These are phyloP conservation scores for Syzygium syzygioides DNA, from an alignment of 441 rosid species.

Conservation along the genomic window DNA sequence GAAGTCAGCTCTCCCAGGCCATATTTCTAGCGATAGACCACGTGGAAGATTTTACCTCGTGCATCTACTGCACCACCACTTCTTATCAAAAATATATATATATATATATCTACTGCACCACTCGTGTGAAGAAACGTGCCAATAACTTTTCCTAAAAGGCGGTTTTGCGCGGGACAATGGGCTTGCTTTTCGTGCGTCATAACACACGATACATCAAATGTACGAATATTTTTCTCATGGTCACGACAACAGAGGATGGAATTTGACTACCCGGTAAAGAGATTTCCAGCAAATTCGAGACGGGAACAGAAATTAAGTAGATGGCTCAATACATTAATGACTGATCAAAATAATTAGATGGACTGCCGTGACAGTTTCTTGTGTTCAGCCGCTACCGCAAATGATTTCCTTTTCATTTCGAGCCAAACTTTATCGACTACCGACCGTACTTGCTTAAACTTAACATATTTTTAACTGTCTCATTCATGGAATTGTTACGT, in stretches of 20 bases:
- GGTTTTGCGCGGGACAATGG: neutral
- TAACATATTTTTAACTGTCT: neutral
- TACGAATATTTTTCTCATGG: neutral
- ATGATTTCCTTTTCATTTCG: neutral
- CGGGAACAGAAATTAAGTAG: fast-evolving
- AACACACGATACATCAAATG: neutral
- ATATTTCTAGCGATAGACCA: neutral
- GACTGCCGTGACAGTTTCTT: neutral
- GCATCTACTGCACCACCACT: no score
- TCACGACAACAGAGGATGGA: neutral
- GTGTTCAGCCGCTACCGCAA: fast-evolving
- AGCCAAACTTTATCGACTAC: neutral
- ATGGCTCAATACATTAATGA: fast-evolving
- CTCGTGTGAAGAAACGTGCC: neutral
- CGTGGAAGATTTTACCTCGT: neutral
- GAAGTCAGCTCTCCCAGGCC: neutral
- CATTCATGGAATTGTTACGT: neutral
- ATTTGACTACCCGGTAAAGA: neutral
- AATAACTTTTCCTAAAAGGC: neutral
- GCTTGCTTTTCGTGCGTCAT: neutral
- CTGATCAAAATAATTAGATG: neutral
- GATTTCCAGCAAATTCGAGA: neutral
- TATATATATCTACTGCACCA: neutral
- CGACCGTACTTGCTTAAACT: fast-evolving
- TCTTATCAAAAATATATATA: no score